Base-by-base conservation (phyloP, 1,284 basidiomycete species). In the Trametes hirsuta region DNA sequence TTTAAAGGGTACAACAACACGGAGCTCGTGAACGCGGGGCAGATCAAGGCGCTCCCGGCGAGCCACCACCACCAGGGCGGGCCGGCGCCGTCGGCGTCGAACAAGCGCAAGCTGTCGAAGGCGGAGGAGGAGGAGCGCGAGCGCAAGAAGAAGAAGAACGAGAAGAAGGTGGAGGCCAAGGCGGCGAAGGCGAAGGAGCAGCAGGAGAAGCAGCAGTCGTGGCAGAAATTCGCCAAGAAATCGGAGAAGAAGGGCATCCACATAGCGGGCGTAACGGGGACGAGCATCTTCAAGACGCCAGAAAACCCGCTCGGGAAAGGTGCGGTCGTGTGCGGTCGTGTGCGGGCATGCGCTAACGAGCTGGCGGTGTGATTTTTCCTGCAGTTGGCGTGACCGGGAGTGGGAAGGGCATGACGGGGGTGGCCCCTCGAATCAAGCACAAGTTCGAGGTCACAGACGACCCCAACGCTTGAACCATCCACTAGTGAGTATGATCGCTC, bases 201-300 rank as follows among this genome's bases (percentile, higher is more conserved):
- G 76, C 84, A 82, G 52, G 84, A 84, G 61, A 97, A 97, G 78
- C 94, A 98, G 79, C 86, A 85, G 65, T 90, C 89, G 21, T 99
- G 97, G 97, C 94, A 98, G 77, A 95, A 94, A 79, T 99, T 99
- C 81, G 93, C 96, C 11, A 97, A 96, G 79, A 98, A 97, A 79
- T 89, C 91, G 36, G 90, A 93, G 73, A 96, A 94, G 84, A 98
- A 98, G 79, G 95, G 95, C 8, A 89, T 95, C 39, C 90, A 89
- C 76, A 93, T 92, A 67, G 93, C 87, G 61, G 94, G 93, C 61
- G 84, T 94, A 25, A 80, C 92, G 55, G 95, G 95, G 42, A 94
- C 90, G 70, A 95, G 93, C 68, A 97, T 98, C 68, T 98, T 98
- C 83, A 93, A 94, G 77, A 98, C 95, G 4, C 94, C 95, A 12